Conservation (phyloP, 2,329 filamentous ascomycete genomes). For the Diplodia seriata region DNA sequence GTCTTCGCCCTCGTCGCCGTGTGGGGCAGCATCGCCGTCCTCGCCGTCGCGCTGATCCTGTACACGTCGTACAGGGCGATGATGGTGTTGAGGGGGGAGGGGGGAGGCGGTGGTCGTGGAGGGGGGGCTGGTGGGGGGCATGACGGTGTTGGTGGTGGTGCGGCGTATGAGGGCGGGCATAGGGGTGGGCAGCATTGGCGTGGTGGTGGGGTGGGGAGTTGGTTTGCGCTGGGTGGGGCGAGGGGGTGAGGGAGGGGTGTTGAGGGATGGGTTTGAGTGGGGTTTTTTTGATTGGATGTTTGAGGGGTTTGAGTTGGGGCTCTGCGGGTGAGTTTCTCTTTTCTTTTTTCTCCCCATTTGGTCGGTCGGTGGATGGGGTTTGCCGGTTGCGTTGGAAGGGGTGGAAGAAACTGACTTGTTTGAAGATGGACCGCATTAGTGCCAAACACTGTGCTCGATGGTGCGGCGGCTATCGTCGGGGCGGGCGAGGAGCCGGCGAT, state of each 20-base stretch:
- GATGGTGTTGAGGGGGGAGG: neutral
- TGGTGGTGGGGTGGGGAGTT: neutral
- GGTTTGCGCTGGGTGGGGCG: no score
- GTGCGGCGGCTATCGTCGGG: neutral
- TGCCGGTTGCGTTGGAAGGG: neutral
- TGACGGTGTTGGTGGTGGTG: no score
- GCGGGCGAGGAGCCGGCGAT: neutral
- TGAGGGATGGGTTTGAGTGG: no score
- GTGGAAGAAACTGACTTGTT: neutral
- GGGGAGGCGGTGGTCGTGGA: neutral
- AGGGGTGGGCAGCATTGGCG: neutral
- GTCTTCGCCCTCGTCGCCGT: slow-evolving; percentile 19
- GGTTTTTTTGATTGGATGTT: no score
- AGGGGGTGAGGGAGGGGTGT: neutral
- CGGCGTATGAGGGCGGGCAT: neutral
- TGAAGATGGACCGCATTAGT: neutral
- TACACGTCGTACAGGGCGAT: slow-evolving; percentile 8
- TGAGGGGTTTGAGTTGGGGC: no score
- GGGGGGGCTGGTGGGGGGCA: neutral
- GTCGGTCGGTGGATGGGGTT: neutral
- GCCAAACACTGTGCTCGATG: neutral
- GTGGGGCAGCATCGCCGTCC: slow-evolving; percentile 16
- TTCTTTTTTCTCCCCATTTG: no score
- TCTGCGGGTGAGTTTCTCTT: no score
- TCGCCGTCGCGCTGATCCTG: slow-evolving; percentile 20